Percentiles rank a stretch among this genome's conserved stretches.
Conservation (phyloP, 1,284 basidiomycete species). For the Microbotryum violaceum region DNA sequence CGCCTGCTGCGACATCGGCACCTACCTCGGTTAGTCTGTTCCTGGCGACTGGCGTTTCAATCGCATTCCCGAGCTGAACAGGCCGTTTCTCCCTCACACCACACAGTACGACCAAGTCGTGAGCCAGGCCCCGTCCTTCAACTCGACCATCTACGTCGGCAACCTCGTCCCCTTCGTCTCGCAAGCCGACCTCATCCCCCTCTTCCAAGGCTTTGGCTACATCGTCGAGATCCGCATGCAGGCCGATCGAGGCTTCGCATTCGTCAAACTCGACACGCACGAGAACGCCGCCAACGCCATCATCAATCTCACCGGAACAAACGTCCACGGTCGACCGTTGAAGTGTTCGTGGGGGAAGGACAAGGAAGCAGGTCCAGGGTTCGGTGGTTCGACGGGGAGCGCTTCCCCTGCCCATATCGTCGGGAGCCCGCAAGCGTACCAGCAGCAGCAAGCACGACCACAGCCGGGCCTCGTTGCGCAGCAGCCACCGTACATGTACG, state of each 20-base stretch:
- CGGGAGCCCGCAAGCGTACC: neutral
- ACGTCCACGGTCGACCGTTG: conserved; percentile 90
- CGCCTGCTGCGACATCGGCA: neutral
- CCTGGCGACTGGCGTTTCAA: neutral
- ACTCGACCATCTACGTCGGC: conserved; percentile 95
- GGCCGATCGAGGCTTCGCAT: conserved; percentile 93
- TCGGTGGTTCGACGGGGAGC: neutral
- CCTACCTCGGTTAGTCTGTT: conserved; percentile 7
- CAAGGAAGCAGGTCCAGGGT: conserved; percentile 14
- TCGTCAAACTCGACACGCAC: conserved; percentile 95
- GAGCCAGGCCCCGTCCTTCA: conserved; percentile 79
- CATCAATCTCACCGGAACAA: conserved; percentile 84
- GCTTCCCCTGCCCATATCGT: neutral
- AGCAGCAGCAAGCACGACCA: neutral
- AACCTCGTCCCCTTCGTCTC: conserved; percentile 94
- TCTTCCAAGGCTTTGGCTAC: conserved; percentile 95
- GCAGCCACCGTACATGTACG: conserved; percentile 5
- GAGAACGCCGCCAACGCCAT: conserved; percentile 97
- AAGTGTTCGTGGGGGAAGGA: conserved; percentile 99
- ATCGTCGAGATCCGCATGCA: conserved; percentile 98
- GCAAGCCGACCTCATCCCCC: conserved; percentile 86
- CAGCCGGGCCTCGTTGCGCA: neutral
- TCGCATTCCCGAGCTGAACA: conserved; percentile 7
- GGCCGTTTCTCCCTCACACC: conserved; percentile 42
- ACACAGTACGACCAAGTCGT: conserved; percentile 81